phyloP scores from a whole-genome alignment of 345 rosid genomes.

The Passiflora organensis region DNA sequence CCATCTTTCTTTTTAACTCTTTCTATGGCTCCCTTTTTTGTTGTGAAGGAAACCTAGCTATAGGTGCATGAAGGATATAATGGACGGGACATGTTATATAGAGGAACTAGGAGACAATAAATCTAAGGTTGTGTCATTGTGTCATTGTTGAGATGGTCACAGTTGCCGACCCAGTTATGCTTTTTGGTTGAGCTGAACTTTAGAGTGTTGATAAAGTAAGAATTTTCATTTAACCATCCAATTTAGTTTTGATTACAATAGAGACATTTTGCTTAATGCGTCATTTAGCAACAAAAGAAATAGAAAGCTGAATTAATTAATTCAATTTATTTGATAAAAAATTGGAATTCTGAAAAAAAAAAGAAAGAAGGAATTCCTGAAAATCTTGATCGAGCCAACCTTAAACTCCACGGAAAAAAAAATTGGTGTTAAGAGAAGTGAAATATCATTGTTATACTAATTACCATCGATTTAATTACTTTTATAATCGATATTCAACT shows the following conservation, averaged over 20 bases:
- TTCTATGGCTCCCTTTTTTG: background rate
- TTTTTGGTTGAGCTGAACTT: slow-evolving; percentile 49
- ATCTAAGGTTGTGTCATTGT: background rate
- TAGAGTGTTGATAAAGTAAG: slow-evolving; percentile 57
- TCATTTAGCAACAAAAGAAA: background rate
- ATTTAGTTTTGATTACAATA: slow-evolving; percentile 13
- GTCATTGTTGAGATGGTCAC: slow-evolving; percentile 11
- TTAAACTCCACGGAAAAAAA: no score
- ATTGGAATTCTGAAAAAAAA: background rate
- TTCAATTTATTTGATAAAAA: background rate
- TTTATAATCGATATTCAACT: no score
- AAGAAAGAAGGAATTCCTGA: background rate
- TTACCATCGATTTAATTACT: no score
- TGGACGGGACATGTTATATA: background rate
- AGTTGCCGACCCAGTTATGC: slow-evolving; percentile 9
- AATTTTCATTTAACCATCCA: slow-evolving; percentile 4
- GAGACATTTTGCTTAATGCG: background rate
- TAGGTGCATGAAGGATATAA: background rate
- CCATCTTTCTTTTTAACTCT: slow-evolving; percentile 13
- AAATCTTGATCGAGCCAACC: no score
- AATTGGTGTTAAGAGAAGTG: no score
- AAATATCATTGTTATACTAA: no score
- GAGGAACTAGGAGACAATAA: slow-evolving; percentile 6
- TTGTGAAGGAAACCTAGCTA: background rate
- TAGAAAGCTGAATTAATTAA: background rate